Evolutionary conservation across 805 yeast species (phyloP), one percentile per base, ranked within the genome.

Genomic region (Saturnispora quitensis): DNA sequence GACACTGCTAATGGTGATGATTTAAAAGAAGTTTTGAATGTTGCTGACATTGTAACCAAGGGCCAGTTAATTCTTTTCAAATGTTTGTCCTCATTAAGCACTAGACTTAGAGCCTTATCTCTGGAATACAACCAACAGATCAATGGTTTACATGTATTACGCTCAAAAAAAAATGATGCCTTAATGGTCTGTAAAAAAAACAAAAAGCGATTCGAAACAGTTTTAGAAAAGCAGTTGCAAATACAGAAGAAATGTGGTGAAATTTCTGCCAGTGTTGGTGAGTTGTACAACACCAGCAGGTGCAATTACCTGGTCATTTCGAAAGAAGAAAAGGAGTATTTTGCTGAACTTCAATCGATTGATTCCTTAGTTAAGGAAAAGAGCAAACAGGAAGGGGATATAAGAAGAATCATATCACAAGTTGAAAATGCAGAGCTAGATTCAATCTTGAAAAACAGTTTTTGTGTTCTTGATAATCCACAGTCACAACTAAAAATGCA

Each of bases 221-320:
- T 50, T 43, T n/a, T 56, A 10, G 56, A 62, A 4, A 71, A 77
- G 47, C 68, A 65, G 48, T 38, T 48, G 2, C 34, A 40, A 10
- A 31, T 65, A 43, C 60, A 54, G 7, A 40, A 47, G 13, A 54
- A 55, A 43, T 18, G 60, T 35, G 35, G 43, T 66, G 44, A 58
- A 53, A 4, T 60, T 10, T 34, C 51, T 22, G 31, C 43, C 1
- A 28, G 45, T 5, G 40, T 56, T 31, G 27, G 43, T 20, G 31
- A 33, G 8, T 31, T 43, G 22, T 49, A 49, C 43, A 49, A 49
- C 15, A n/a, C 25, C 6, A 43, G 44, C n/a, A 24, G 51, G 10
- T 43, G 33, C 15, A 42, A 50, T n/a, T 59, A 58, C 45, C 17
- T 40, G 5, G 58, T 53, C 2, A 48, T 65, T 15, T 60, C 68